Percentiles rank a stretch among this genome's conserved stretches.
Conservation (phyloP, 257 asterid species). For the Misopates orontium region DNA sequence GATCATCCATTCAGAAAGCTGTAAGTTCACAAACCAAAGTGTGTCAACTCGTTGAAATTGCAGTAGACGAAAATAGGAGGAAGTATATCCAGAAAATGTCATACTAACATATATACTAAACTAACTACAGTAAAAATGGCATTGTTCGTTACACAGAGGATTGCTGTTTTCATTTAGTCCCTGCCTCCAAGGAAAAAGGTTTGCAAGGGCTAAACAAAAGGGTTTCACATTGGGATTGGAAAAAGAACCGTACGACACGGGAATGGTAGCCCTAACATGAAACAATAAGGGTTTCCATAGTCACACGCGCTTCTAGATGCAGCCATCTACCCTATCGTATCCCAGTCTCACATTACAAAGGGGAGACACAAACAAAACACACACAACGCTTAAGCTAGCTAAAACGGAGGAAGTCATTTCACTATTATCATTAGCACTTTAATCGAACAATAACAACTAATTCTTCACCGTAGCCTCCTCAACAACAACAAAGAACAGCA, state of each 20-base stretch:
- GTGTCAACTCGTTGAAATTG: slow-evolving; percentile 21
- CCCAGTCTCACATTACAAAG: not conserved
- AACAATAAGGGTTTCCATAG: not conserved
- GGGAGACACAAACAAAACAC: not conserved
- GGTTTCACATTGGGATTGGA: not conserved
- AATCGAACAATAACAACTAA: too few species aligned
- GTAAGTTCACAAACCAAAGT: slow-evolving; percentile 34
- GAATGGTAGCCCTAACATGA: not conserved
- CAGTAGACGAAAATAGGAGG: slow-evolving; percentile 8
- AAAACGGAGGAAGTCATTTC: not conserved
- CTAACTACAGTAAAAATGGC: too few species aligned
- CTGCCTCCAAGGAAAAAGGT: not conserved
- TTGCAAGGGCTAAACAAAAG: not conserved
- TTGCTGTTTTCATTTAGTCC: not conserved
- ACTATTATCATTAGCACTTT: too few species aligned
- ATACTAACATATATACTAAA: not conserved
- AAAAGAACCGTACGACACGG: not conserved
- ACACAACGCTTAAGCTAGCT: slow-evolving; percentile 9
- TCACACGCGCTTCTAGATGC: too few species aligned
- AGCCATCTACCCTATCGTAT: not conserved
- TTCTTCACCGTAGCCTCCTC: not conserved
- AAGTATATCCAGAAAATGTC: not conserved
- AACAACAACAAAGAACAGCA: not conserved
- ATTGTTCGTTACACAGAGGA: too few species aligned
- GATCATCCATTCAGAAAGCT: slow-evolving; percentile 96